Evolutionary conservation across 2,329 filamentous ascomycete genomes (phyloP), one percentile per base, ranked within the genome.

Genomic region (Colletotrichum cuscutae): DNA sequence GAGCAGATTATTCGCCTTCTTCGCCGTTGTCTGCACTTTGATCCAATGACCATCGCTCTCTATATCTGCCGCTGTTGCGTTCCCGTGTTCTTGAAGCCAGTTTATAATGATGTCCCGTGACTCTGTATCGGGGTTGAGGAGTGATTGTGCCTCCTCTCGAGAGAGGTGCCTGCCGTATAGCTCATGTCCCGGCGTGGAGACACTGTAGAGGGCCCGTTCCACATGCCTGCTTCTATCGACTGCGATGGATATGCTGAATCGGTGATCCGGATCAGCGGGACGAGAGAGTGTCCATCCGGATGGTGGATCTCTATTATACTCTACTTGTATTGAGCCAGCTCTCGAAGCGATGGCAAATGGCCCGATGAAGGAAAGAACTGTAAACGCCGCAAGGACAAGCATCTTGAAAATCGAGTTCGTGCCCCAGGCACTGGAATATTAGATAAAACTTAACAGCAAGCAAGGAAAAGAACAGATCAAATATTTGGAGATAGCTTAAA

Each of bases 131-230:
- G 88, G 88, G 5, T 81, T 81, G 28, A 89, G 82, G 74, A 89
- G 83, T 11, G 82, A 81, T 66, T 86, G 84, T 67, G 89, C 85
- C 73, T 88, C 84, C 11, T 86, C 81, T 8, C 85, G 83, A 19
- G 82, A 80, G 75, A 89, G 83, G 74, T 89, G 84, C 56, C 84
- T 81, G 22, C 88, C 87, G 71, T 89, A 89, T 22, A 81, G 82
- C 1, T 77, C 68, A 68, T 86, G 82, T 5, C 79, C 80, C 0
- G 88, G 88, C 0, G 87, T 85, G 2, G 87, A 88, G 74, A 89
- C 84, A 26, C 86, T 81, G 56, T 84, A 74, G 12, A 89, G 79
- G 2, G 84, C 82, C 60, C 83, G 78, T 67, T 88, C 86, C 30
- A 89, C 69, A 9, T 72, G 65, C 3, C n/a, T 12, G 13, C 65